These are phyloP conservation scores for Aegilops speltoides DNA, from an alignment of 176 grass and related monocot genomes.

Conservation along the genomic window DNA sequence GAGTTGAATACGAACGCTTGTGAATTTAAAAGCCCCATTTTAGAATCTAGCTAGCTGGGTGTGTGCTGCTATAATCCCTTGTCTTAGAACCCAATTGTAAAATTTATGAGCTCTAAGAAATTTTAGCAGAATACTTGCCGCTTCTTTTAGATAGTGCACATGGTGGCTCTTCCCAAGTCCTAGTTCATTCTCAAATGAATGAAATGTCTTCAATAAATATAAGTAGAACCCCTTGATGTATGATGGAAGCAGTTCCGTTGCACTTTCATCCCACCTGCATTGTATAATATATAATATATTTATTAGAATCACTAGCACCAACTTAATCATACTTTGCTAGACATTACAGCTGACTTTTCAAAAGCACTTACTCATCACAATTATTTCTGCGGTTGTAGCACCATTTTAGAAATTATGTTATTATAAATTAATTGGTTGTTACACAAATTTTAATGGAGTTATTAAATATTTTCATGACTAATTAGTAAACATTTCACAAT, in stretches of 20 bases:
- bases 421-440: neutral
- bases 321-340: neutral
- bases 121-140: constrained; percentile 4
- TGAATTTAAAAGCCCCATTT: neutral
- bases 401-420: neutral
- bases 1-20: neutral
- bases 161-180: constrained; percentile 21
- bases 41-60: neutral
- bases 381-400: neutral
- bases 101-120: neutral
- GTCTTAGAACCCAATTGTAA: neutral
- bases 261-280: constrained; percentile 39
- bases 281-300: neutral
- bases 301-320: neutral
- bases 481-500: neutral
- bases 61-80: neutral
- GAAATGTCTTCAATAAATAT: constrained; percentile 33
- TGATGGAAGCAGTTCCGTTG: constrained; percentile 26
- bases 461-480: neutral
- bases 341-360: neutral
- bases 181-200: constrained; percentile 32
- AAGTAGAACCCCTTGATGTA: constrained; percentile 33
- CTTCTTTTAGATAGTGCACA: constrained; percentile 36
- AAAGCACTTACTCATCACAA: neutral
- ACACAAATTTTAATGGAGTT: neutral